Conservation (phyloP, 1,284 basidiomycete genomes). For the Filobasidium uniguttulatum region DNA sequence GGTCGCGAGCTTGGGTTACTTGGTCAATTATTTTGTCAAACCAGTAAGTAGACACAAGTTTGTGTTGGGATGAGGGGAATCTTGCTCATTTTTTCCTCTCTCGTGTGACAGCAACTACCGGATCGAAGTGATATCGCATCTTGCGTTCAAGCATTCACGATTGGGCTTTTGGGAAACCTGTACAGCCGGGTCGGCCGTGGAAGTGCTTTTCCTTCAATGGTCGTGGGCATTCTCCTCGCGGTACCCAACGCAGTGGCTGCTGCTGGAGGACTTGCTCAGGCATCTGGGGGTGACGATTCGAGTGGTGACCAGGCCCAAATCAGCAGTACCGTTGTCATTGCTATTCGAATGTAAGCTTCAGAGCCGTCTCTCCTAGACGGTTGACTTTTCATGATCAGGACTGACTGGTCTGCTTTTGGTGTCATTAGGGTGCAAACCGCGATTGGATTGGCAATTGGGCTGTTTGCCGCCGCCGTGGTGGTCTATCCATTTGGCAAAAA, state of each 20-base stretch:
- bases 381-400: not conserved
- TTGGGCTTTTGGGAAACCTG: constrained; percentile 23
- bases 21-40: constrained; percentile 21
- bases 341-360: constrained; percentile 10
- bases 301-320: constrained; percentile 13
- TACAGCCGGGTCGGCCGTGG: constrained; percentile 23
- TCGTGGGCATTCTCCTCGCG: constrained; percentile 20
- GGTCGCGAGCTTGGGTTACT: constrained; percentile 21
- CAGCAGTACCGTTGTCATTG: constrained; percentile 21
- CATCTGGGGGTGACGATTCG: constrained; percentile 6
- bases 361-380: not conserved
- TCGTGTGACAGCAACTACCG: constrained; percentile 15
- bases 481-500: constrained; percentile 24
- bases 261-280: constrained; percentile 12
- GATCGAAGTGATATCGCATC: constrained; percentile 21
- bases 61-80: not conserved
- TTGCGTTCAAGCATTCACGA: constrained; percentile 21
- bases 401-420: constrained; percentile 1
- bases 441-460: constrained; percentile 22
- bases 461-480: constrained; percentile 22
- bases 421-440: constrained; percentile 19
- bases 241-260: constrained; percentile 25
- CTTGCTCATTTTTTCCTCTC: no score
- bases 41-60: constrained; percentile 10
- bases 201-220: constrained; percentile 3